These are phyloP conservation scores for Magnaporthiopsis rhizophila DNA, from an alignment of 2,329 filamentous ascomycete species.

Conservation along the genomic window DNA sequence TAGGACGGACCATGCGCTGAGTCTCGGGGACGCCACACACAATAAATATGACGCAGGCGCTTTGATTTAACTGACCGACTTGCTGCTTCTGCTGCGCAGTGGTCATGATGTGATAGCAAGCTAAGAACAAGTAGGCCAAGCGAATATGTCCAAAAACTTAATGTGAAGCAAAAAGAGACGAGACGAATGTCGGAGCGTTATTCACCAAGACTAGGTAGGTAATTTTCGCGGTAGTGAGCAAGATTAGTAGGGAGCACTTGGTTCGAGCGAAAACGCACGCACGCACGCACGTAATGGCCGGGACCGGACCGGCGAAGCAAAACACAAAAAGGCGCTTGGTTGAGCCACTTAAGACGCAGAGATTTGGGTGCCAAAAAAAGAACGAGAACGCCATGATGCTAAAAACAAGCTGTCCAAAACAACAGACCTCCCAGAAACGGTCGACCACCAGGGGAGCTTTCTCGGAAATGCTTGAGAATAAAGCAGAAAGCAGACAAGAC, in stretches of 20 bases:
- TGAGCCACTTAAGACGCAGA: not conserved
- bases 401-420: not conserved
- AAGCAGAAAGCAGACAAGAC: not conserved
- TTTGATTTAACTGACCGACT: not conserved
- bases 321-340: not conserved
- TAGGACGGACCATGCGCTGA: not conserved
- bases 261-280: no score
- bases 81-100: not conserved
- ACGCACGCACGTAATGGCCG: no score
- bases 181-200: not conserved
- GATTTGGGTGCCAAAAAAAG: not conserved
- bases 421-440: not conserved
- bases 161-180: not conserved
- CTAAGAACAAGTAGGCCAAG: not conserved
- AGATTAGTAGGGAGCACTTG: no score
- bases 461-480: not conserved
- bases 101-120: not conserved
- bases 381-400: not conserved
- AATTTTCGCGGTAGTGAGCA: not conserved
- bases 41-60: not conserved
- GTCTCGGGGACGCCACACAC: not conserved
- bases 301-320: not conserved
- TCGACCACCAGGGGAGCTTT: not conserved
- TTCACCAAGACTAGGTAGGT: not conserved
- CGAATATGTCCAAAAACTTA: not conserved